Evolutionary conservation across 768 basidiomycete species (phyloP).

Genomic region (Lepiota brunneoincarnata): DNA sequence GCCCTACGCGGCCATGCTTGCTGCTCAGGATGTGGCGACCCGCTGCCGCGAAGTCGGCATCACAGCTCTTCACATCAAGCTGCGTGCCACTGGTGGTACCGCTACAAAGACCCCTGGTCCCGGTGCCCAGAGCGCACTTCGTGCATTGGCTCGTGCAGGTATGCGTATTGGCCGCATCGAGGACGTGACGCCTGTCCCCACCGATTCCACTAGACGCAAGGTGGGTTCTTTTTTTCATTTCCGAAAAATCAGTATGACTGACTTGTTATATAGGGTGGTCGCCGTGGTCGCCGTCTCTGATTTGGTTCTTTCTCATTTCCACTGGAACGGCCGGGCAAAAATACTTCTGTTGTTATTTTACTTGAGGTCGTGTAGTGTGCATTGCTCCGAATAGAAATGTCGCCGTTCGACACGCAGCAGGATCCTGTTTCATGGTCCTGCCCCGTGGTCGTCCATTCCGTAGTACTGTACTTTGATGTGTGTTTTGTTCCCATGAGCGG

Average conservation of each 20-base stretch:
- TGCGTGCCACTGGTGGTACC: conserved; percentile 96
- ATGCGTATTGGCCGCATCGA: conserved; percentile 99
- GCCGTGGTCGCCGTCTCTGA: conserved; percentile 95
- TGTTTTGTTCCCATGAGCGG: background rate
- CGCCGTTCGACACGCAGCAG: conserved; percentile 89
- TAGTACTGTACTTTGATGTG: conserved; percentile 26
- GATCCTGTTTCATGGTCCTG: conserved; percentile 47
- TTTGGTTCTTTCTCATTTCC: conserved; percentile 18
- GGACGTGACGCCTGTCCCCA: conserved; percentile 96
- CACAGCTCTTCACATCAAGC: conserved; percentile 98
- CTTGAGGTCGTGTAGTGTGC: conserved; percentile 24
- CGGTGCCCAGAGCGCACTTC: conserved; percentile 96
- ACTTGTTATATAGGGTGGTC: conserved; percentile 76
- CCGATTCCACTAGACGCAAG: conserved; percentile 97
- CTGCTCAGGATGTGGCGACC: conserved; percentile 93
- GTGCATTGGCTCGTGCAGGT: conserved; percentile 96
- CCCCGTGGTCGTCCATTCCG: conserved; percentile 71
- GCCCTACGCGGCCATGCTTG: conserved; percentile 96
- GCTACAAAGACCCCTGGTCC: conserved; percentile 99
- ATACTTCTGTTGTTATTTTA: conserved; percentile 17
- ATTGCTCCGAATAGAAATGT: conserved; percentile 51
- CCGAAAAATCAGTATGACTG: background rate
- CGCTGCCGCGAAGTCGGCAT: conserved; percentile 99
- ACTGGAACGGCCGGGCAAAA: conserved; percentile 15
- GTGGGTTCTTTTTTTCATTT: conserved; percentile 35